A percentile compares a stretch with the other conserved stretches of the same genome.
These are phyloP conservation scores for Sisymbrium altissimum DNA, from an alignment of 345 rosid genomes.

Conservation along the genomic window DNA sequence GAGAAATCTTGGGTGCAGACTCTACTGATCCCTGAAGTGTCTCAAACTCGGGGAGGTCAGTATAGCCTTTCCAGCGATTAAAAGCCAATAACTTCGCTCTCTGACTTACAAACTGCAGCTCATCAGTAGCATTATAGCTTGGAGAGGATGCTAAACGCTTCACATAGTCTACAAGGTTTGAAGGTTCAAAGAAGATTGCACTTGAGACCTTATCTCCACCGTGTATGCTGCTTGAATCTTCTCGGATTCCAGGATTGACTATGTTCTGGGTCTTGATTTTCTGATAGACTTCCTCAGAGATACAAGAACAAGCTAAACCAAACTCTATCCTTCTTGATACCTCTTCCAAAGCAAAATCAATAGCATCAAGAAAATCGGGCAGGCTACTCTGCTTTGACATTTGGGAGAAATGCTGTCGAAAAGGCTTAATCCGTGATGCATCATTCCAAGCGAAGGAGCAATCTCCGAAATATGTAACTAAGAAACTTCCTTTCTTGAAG, in stretches of 20 bases:
- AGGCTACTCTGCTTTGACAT: constrained; percentile 59
- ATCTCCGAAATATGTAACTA: constrained; percentile 75
- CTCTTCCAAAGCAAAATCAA: constrained; percentile 72
- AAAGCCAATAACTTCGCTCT: constrained; percentile 62
- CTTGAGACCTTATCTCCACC: constrained; percentile 52
- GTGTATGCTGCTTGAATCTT: constrained; percentile 39
- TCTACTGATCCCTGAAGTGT: constrained; percentile 42
- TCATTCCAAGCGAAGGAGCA: constrained; percentile 74
- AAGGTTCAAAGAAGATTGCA: constrained; percentile 55
- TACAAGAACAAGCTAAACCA: constrained; percentile 72
- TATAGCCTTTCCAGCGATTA: constrained; percentile 61
- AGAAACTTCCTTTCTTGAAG: constrained; percentile 47
- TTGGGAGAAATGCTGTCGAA: constrained; percentile 47
- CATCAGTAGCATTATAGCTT: constrained; percentile 33
- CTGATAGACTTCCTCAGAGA: constrained; percentile 43
- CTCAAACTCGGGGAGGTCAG: constrained; percentile 53
- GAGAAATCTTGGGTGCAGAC: constrained; percentile 43
- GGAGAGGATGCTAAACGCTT: constrained; percentile 48
- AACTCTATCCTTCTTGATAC: constrained; percentile 66
- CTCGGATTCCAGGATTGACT: constrained; percentile 56
- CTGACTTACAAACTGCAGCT: constrained; percentile 44
- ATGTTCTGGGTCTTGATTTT: constrained; percentile 47
- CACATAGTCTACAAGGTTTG: constrained; percentile 41
- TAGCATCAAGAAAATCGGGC: constrained; percentile 48
- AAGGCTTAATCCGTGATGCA: constrained; percentile 57